These are phyloP conservation scores for Noccaea caerulescens DNA, from an alignment of 345 rosid genomes.

Conservation along the genomic window DNA sequence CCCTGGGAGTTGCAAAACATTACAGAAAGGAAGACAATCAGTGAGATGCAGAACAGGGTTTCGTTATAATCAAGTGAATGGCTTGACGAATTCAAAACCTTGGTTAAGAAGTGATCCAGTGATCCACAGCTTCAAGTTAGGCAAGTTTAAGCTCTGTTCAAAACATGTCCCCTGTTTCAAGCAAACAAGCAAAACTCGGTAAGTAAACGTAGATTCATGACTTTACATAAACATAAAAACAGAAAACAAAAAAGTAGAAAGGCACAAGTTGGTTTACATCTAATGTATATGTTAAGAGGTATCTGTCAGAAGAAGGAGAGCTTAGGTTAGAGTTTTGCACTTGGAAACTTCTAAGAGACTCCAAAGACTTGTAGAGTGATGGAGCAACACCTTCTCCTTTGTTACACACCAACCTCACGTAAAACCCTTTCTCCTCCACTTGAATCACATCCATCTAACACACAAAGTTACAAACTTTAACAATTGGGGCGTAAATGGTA, in stretches of 20 bases:
- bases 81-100: slow-evolving; percentile 64
- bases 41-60: slow-evolving; percentile 2
- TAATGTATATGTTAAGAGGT: slow-evolving; percentile 61
- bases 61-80: slow-evolving; percentile 28
- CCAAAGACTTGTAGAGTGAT: slow-evolving; percentile 74
- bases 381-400: slow-evolving; percentile 64
- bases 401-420: slow-evolving; percentile 61
- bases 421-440: slow-evolving; percentile 76
- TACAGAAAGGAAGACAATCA: slow-evolving; percentile 7
- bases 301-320: slow-evolving; percentile 53
- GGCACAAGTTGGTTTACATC: slow-evolving; percentile 44
- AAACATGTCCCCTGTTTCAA: slow-evolving; percentile 54
- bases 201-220: not conserved
- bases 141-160: slow-evolving; percentile 57
- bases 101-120: slow-evolving; percentile 75
- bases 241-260: not conserved
- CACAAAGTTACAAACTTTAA: not conserved
- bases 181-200: not conserved
- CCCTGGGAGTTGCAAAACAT: slow-evolving; percentile 9
- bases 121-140: slow-evolving; percentile 73
- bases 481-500: not conserved
- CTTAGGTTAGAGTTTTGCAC: slow-evolving; percentile 73
- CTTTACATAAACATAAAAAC: not conserved
- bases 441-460: slow-evolving; percentile 71
- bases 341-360: slow-evolving; percentile 65